Evolutionary conservation across 2,329 filamentous ascomycete genomes (phyloP), one percentile per base, ranked within the genome.

Genomic region (Fusarium tupiense): DNA sequence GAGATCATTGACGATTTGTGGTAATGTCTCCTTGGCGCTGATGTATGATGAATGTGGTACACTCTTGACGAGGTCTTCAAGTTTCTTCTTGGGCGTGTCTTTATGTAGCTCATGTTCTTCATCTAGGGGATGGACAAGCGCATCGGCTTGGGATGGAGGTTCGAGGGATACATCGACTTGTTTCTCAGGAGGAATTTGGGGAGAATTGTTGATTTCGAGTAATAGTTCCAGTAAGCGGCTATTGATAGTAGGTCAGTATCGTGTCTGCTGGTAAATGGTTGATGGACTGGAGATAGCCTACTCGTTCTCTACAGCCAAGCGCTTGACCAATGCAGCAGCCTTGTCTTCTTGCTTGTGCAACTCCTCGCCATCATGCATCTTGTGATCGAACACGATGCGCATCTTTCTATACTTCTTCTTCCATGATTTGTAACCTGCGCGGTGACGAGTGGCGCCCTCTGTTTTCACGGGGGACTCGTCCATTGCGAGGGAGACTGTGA

Each of bases 391-490:
- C 35, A 88, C 86, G 81, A 92, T 88, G 84, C 93, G 92, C 91
- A 96, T 94, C 88, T 97, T 97, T 78, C 93, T 92, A 83, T 97
- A 99, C 87, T 99, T 99, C 85, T 98, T 97, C 89, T 94, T 94
- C 87, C 88, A 92, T 50, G 90, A 92, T 80, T 90, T 92, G 82
- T 92, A 90, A 85, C 88, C 78, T 84, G 86, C 82, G 85, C 77
- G 80, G 76, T 77, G 81, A 54, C 79, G 78, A 56, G 79, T 77
- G 87, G 85, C 66, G 50, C 86, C 85, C 68, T 87, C 85, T 73
- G 81, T 80, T 74, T 87, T 86, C 73, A 84, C 76, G 69, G 81
- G 77, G 44, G 79, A 74, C 12, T 80, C 82, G 65, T 80, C 81
- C 81, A 82, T 83, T 61, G 69, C 63, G 69, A 56, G 63, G 61